Base-by-base conservation (phyloP, 2,329 filamentous ascomycete genomes). In the Phoma sp. region DNA sequence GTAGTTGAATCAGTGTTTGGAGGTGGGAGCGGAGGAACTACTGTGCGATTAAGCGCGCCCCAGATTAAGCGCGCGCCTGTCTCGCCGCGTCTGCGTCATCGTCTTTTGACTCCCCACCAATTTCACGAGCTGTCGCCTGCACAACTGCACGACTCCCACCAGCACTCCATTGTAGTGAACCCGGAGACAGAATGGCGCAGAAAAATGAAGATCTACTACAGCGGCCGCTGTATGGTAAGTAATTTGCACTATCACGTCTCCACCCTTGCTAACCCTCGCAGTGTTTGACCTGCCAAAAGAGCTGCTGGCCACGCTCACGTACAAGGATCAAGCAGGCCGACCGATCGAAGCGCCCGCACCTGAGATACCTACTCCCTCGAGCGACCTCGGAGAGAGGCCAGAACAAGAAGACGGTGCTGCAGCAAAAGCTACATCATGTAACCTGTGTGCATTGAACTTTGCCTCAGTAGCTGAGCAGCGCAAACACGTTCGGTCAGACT, bases 401-500 rank as follows among this genome's bases (percentile, higher is more conserved):
- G 78, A 78, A 65, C 36, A 49, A 3, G 64, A 70, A 33, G 67
- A 72, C 48, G 69, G 72, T 60, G 75, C 78, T 69, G 76, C 78
- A 62, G 66, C 82, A 56, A 82, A 84, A 33, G 85, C 86, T 9
- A 92, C 90, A 55, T 85, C 91, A 13, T 99, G 95, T 74, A 86
- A 88, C 1, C 82, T 98, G 4, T 99, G 95, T 76, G 81, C 83
- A 35, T 82, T 92, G 33, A 80, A 83, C 5, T 96, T 96, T 67
- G 70, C 82, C 29, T 88, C 83, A 9, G 82, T 96, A 7, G 82
- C 87, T 57, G 94, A 98, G 58, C 94, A 98, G 72, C 85, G 91
- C 58, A 84, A 86, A 55, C 95, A 99, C 76, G 87, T 91, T 54
- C 90, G 91, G 67, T 96, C 94, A 9, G 95, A 99, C 70, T 82